Evolutionary conservation across 2,329 filamentous ascomycete species (phyloP).

Genomic region (Domatiomyces globalis): DNA sequence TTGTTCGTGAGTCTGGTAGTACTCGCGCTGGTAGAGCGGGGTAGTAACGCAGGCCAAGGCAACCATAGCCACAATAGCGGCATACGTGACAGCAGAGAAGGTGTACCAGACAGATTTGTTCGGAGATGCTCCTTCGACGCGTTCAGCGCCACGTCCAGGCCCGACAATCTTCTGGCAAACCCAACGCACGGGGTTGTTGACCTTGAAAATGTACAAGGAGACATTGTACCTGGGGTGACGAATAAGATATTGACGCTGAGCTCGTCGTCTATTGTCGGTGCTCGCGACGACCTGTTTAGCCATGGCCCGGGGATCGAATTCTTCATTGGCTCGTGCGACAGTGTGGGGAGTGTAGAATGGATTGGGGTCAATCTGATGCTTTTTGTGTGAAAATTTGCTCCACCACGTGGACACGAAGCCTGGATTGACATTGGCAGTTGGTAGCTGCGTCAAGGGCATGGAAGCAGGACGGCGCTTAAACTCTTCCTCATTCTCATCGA

Average conservation of each 20-base stretch:
- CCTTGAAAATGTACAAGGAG: constrained; percentile 72
- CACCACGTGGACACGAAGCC: constrained; percentile 48
- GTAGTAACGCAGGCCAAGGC: constrained; percentile 87
- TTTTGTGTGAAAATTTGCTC: constrained; percentile 42
- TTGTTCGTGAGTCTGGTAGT: constrained; percentile 50
- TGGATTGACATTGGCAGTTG: constrained; percentile 35
- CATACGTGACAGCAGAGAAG: constrained; percentile 88
- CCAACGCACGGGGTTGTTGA: constrained; percentile 61
- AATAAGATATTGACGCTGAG: constrained; percentile 78
- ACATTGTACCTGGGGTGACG: constrained; percentile 87
- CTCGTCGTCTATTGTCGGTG: constrained; percentile 66
- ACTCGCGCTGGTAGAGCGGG: constrained; percentile 81
- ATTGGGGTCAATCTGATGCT: constrained; percentile 65
- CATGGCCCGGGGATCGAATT: constrained; percentile 72
- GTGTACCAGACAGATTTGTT: constrained; percentile 83
- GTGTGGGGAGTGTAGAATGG: constrained; percentile 84
- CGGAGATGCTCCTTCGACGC: constrained; percentile 78
- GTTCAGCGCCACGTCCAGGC: constrained; percentile 70
- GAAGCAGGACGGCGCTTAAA: constrained; percentile 16
- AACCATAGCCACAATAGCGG: constrained; percentile 95
- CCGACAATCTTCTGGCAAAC: constrained; percentile 83
- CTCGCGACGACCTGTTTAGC: constrained; percentile 80
- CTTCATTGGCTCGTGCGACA: constrained; percentile 55
- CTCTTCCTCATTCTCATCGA: constrained; percentile 50
- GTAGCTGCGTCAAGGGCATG: constrained; percentile 20